Conservation (phyloP, 2,329 filamentous ascomycete species). For the Lasiodiplodia theobromae region DNA sequence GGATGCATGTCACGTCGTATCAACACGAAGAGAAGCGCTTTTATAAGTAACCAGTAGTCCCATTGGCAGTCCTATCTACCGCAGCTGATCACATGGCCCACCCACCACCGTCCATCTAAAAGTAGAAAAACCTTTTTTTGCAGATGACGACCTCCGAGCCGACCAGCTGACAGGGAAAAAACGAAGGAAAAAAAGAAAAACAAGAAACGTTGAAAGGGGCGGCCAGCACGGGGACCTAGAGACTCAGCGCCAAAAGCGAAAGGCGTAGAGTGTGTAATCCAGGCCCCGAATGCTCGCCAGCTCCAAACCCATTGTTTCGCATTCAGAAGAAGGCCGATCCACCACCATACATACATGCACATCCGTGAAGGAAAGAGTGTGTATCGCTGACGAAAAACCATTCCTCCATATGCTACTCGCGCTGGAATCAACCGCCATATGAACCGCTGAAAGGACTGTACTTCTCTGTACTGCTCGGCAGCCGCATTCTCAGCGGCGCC, state of each 20-base stretch:
- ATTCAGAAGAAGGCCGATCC: neutral
- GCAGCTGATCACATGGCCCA: neutral
- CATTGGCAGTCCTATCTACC: neutral
- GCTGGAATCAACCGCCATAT: neutral
- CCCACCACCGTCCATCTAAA: neutral
- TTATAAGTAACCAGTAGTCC: neutral
- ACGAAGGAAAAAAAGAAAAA: neutral
- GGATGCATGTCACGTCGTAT: neutral
- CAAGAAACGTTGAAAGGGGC: neutral
- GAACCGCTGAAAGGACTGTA: neutral
- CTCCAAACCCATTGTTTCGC: neutral
- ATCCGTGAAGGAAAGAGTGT: neutral
- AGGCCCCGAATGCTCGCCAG: neutral
- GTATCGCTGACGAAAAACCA: neutral
- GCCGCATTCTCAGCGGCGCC: slow-evolving; percentile 9
- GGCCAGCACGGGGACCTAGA: too few relatives aligned
- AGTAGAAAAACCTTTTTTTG: neutral
- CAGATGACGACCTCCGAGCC: neutral
- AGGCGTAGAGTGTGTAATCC: neutral
- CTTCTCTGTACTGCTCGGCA: neutral
- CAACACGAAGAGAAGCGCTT: too few relatives aligned
- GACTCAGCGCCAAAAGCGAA: too few relatives aligned
- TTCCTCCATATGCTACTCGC: neutral
- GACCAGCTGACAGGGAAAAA: neutral
- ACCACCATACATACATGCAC: neutral